Evolutionary conservation across 192 early-diverging fungal species (phyloP).

Genomic region (Dimargaris cristalligena): DNA sequence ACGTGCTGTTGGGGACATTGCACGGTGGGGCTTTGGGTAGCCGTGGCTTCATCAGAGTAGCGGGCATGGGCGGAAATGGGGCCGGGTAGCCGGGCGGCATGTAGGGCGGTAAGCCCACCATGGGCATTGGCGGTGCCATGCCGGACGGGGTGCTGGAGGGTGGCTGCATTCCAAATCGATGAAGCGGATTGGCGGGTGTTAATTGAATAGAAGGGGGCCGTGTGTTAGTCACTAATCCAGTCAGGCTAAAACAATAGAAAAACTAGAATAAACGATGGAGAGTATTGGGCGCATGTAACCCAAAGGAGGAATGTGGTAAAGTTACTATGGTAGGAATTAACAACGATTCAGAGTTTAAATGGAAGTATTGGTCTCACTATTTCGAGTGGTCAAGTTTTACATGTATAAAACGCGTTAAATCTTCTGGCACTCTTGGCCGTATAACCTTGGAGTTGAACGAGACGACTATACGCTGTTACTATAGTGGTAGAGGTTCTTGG

Average conservation of each 20-base stretch:
- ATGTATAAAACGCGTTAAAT: too few relatives aligned
- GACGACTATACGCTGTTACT: too few relatives aligned
- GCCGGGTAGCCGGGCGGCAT: conserved; percentile 64
- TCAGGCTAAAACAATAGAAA: not conserved
- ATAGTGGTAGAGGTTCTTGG: too few relatives aligned
- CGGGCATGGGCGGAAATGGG: conserved; percentile 63
- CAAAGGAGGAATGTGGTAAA: too few relatives aligned
- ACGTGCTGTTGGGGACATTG: conserved; percentile 42
- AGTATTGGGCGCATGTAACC: too few relatives aligned
- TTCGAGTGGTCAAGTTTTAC: too few relatives aligned
- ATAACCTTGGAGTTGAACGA: too few relatives aligned
- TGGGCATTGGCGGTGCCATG: conserved; percentile 49
- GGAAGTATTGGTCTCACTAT: too few relatives aligned
- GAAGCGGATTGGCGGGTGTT: not conserved
- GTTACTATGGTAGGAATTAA: too few relatives aligned
- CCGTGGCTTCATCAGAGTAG: conserved; percentile 35
- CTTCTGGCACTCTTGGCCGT: too few relatives aligned
- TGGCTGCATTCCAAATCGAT: not conserved
- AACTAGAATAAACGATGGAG: not conserved
- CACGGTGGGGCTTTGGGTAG: conserved; percentile 42
- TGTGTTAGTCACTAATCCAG: not conserved
- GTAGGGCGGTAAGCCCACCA: conserved; percentile 47
- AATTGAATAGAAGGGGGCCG: not conserved
- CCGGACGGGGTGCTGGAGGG: not conserved
- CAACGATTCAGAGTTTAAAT: too few relatives aligned